Conservation (phyloP, 2,329 filamentous ascomycete species). For the Aureobasidium sp. region DNA sequence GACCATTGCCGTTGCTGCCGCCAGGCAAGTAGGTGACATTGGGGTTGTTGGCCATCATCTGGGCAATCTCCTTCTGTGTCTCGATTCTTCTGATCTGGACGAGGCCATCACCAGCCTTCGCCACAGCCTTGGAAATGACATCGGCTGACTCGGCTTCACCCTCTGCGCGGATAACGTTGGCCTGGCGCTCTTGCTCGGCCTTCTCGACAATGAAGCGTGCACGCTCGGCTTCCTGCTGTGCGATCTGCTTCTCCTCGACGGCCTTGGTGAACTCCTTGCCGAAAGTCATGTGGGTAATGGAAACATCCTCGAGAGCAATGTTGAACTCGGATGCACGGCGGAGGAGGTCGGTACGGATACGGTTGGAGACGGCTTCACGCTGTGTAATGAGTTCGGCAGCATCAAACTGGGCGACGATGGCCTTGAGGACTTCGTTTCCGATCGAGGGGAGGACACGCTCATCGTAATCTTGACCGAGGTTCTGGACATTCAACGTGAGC, state of each 20-base stretch:
- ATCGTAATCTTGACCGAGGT: constrained; percentile 96
- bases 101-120: constrained; percentile 86
- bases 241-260: constrained; percentile 99
- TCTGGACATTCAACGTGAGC: constrained; percentile 47
- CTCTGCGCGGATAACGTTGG: constrained; percentile 96
- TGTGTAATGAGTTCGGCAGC: constrained; percentile 77
- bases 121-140: constrained; percentile 87
- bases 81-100: constrained; percentile 97
- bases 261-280: constrained; percentile 98
- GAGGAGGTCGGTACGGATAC: constrained; percentile 86
- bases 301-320: constrained; percentile 96
- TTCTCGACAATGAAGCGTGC: constrained; percentile 98
- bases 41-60: constrained; percentile 80
- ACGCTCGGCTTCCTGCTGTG: constrained; percentile 95
- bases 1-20: constrained; percentile 49
- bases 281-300: constrained; percentile 99
- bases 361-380: constrained; percentile 90
- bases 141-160: constrained; percentile 96
- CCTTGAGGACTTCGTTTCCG: constrained; percentile 50
- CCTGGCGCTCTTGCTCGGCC: constrained; percentile 97
- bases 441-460: constrained; percentile 52
- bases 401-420: constrained; percentile 49
- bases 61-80: constrained; percentile 90
- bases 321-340: constrained; percentile 96
- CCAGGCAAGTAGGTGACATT: constrained; percentile 93